Base-by-base conservation (phyloP, 2,329 filamentous ascomycete genomes). In the Pyricularia sp. region DNA sequence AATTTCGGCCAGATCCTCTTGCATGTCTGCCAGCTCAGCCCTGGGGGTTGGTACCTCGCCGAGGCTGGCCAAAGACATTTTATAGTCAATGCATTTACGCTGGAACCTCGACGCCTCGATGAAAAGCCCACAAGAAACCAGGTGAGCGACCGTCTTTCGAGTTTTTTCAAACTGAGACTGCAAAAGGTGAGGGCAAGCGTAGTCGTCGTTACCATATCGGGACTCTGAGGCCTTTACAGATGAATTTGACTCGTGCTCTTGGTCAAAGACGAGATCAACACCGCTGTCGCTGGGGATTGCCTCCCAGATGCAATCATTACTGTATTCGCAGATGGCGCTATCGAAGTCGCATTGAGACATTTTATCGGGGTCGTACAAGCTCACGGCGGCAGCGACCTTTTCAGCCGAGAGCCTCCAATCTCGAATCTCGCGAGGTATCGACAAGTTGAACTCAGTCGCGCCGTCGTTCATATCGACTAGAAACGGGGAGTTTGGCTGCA, bases 81-180 rank as follows among this genome's bases (percentile, higher is more conserved):
- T 65, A 19, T 49, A 65, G 9, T 65, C 57, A 31, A 65, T 65
- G 10, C 53, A 55, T 53, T 65, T 65, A 9, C 63, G 55, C 57
- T 65, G 63, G 57, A 60, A 61, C 10, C 24, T 22, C 6, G 63
- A 40, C 2, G 63, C 63, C 31, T 53, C 44, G 31, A 61, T 4
- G 35, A 65, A 65, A 35, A 65, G 35, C 30, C 63, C 63, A 24
- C 31, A 65, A 33, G 55, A 35, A 24, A 61, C 57, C 8, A 65
- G 33, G 22, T 62, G 55, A 6, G n/a, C 10, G 12, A 65, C 63
- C 24, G 61, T 60, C 33, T 65, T 65, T 30, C 53, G 63, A 40
- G 49, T 30, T 33, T 65, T 57, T 16, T 65, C 63, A 16, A 33
- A 61, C 16, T 53, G 63, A 22, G 26, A 53, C 24, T 61, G 63